Percentiles rank a stretch among this genome's conserved stretches.
phyloP scores from a whole-genome alignment of 1,284 basidiomycete genomes.

The Austropuccinia psidii region DNA sequence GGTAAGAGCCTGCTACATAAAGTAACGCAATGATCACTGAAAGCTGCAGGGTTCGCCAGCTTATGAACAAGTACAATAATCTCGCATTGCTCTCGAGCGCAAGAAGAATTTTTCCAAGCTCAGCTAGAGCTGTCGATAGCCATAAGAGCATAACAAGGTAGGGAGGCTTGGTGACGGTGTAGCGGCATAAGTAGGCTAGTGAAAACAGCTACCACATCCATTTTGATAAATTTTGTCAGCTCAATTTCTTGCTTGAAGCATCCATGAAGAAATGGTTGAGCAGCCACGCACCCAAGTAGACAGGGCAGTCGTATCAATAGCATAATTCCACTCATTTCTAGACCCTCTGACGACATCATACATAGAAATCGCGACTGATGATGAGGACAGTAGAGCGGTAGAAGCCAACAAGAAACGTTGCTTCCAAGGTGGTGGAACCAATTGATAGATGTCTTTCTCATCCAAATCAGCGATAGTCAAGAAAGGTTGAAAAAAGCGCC shows the following conservation, averaged over 20 bases:
- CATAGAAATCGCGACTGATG: background rate
- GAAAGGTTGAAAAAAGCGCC: too few relatives aligned
- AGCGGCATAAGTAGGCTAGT: background rate
- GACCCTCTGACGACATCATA: background rate
- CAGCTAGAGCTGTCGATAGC: background rate
- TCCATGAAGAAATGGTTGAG: background rate
- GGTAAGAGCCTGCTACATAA: slow-evolving; percentile 26
- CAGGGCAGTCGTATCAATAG: background rate
- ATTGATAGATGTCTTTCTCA: too few relatives aligned
- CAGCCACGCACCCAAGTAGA: background rate
- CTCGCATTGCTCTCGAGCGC: background rate
- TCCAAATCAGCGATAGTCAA: too few relatives aligned
- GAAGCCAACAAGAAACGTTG: background rate
- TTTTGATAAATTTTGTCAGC: background rate
- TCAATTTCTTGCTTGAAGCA: background rate
- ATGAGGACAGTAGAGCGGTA: background rate
- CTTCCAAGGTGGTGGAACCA: background rate
- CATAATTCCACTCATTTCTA: background rate
- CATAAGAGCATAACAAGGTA: slow-evolving; percentile 15
- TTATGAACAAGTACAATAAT: background rate
- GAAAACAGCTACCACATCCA: slow-evolving; percentile 2
- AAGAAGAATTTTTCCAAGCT: background rate
- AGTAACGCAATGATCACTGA: background rate
- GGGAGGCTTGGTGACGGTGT: slow-evolving; percentile 19
- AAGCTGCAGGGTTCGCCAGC: background rate